phyloP scores from a whole-genome alignment of 176 grass and related monocot genomes.

The Avena insularis region DNA sequence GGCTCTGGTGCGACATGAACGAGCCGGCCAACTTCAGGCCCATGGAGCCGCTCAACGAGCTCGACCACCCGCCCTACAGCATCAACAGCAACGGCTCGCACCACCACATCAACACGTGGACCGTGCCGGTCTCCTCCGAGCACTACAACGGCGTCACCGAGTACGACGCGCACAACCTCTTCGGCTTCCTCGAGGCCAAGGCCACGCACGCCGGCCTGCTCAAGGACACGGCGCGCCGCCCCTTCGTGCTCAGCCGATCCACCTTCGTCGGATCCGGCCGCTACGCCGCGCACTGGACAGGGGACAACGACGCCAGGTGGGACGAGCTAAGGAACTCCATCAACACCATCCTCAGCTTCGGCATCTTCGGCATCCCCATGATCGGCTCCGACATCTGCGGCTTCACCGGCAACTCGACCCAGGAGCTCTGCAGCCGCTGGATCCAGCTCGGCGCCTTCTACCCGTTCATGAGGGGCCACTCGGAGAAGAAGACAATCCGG shows the following conservation, averaged over 20 bases:
- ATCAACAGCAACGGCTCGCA: conserved; percentile 75
- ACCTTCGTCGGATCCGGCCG: conserved; percentile 83
- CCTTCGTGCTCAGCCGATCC: conserved; percentile 80
- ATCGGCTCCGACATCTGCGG: conserved; percentile 89
- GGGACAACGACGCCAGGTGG: conserved; percentile 69
- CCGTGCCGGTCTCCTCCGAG: conserved; percentile 64
- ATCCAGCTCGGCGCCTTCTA: conserved; percentile 98
- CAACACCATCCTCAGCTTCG: conserved; percentile 73
- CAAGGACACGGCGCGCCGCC: conserved; percentile 62
- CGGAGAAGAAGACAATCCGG: conserved; percentile 45
- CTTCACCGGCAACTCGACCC: conserved; percentile 64
- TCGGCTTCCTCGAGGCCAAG: conserved; percentile 67
- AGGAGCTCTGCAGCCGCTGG: conserved; percentile 89
- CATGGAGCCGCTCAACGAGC: conserved; percentile 45
- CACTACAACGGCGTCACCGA: conserved; percentile 69
- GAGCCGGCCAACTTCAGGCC: conserved; percentile 80
- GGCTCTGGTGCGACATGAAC: conserved; percentile 97
- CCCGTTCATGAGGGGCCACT: conserved; percentile 86
- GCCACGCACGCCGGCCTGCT: conserved; percentile 65
- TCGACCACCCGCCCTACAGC: conserved; percentile 78
- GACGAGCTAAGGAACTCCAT: conserved; percentile 74
- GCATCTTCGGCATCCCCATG: conserved; percentile 89
- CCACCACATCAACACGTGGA: conserved; percentile 63
- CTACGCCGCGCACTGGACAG: conserved; percentile 83
- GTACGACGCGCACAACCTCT: conserved; percentile 89